Conservation (phyloP, 1,284 basidiomycete genomes). For the Entoloma clypeatum region DNA sequence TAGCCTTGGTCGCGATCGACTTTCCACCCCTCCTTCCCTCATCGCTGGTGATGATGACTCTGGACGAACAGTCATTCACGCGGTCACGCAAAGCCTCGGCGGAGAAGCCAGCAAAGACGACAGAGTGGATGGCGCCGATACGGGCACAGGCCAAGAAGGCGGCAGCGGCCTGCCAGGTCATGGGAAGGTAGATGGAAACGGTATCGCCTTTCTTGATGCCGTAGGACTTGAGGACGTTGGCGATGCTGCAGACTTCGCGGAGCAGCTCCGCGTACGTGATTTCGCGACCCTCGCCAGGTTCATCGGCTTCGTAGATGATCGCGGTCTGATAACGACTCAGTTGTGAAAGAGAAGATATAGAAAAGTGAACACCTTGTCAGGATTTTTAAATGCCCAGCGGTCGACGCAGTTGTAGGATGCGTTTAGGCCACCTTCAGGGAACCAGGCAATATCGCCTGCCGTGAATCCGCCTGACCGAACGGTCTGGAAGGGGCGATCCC, state of each 20-base stretch:
- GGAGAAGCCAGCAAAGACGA: constrained; percentile 97
- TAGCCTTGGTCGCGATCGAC: constrained; percentile 92
- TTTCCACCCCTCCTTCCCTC: constrained; percentile 95
- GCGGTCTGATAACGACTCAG: constrained; percentile 55
- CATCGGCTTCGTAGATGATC: constrained; percentile 99
- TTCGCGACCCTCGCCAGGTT: constrained; percentile 77
- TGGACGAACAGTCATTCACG: constrained; percentile 84
- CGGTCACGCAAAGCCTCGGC: constrained; percentile 96
- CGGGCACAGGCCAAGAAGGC: constrained; percentile 97
- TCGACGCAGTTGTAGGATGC: constrained; percentile 98
- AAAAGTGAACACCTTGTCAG: constrained; percentile 66
- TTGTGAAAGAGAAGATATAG: constrained; percentile 1
- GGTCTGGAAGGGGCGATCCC: constrained; percentile 90
- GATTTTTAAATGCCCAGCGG: constrained; percentile 89
- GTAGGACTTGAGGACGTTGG: constrained; percentile 88
- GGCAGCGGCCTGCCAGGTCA: constrained; percentile 92
- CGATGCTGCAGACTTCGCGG: constrained; percentile 84
- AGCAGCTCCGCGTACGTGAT: constrained; percentile 86
- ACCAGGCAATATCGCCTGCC: constrained; percentile 92
- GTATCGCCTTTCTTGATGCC: constrained; percentile 97
- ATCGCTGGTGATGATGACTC: constrained; percentile 93
- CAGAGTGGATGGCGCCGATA: constrained; percentile 97
- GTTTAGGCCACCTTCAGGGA: constrained; percentile 86
- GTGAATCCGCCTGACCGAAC: constrained; percentile 84
- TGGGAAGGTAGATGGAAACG: constrained; percentile 86